Conservation (phyloP, 2,329 filamentous ascomycete species). For the Colletotrichum tabaci region DNA sequence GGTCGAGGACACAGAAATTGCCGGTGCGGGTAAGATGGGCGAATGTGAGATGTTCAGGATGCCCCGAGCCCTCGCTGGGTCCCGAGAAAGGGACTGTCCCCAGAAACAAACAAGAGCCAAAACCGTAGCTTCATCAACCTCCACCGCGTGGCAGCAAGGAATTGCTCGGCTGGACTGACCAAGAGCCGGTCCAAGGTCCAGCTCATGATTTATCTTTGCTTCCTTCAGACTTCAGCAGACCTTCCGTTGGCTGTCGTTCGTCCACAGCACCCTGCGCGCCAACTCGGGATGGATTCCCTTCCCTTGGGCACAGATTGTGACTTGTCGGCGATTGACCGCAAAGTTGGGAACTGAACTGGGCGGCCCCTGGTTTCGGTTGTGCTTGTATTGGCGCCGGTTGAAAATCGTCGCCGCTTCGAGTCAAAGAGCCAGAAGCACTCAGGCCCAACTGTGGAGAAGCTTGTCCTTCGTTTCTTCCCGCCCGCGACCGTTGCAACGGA, state of each 20-base stretch:
- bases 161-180: constrained; percentile 28
- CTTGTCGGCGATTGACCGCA: constrained; percentile 23
- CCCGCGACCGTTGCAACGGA: constrained; percentile 39
- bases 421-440: constrained; percentile 50
- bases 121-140: constrained; percentile 24
- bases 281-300: constrained; percentile 12
- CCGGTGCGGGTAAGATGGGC: not conserved
- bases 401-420: constrained; percentile 40
- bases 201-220: too few species aligned
- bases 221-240: not conserved
- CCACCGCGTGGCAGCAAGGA: constrained; percentile 37
- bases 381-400: constrained; percentile 36
- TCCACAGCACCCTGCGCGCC: constrained; percentile 10
- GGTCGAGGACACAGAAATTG: constrained; percentile 4
- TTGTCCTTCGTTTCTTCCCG: constrained; percentile 43
- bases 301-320: constrained; percentile 10
- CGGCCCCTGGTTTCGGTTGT: constrained; percentile 20
- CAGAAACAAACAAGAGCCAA: constrained; percentile 13
- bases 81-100: not conserved
- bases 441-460: constrained; percentile 55
- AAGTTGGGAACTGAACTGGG: constrained; percentile 24
- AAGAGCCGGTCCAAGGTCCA: constrained; percentile 1
- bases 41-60: not conserved
- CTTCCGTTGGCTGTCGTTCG: constrained; percentile 31
- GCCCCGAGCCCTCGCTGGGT: not conserved